Evolutionary conservation across 768 basidiomycete genomes (phyloP).

Genomic region (Serendipita sp.): DNA sequence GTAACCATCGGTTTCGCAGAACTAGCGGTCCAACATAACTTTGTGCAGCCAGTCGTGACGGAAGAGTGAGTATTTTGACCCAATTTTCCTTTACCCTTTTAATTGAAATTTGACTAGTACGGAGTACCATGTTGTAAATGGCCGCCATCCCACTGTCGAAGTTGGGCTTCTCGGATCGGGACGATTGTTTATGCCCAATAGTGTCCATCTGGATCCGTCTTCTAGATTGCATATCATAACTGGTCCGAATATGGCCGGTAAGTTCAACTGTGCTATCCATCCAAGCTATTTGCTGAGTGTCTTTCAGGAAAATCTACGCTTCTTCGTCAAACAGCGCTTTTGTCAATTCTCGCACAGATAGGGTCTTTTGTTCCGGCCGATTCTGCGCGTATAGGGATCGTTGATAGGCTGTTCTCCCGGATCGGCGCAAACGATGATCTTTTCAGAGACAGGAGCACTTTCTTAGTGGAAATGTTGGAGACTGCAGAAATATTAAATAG

Average conservation of each 20-base stretch:
- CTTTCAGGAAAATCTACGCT: conserved; percentile 64
- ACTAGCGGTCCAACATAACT: conserved; percentile 60
- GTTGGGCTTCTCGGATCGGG: conserved; percentile 59
- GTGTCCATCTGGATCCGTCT: conserved; percentile 39
- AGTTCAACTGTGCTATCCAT: neutral
- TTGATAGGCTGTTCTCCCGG: conserved; percentile 86
- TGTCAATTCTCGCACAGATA: conserved; percentile 77
- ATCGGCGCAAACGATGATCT: conserved; percentile 92
- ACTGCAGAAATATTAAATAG: conserved; percentile 76
- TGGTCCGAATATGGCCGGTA: conserved; percentile 86
- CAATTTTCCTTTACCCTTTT: neutral
- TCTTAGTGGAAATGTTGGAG: conserved; percentile 98
- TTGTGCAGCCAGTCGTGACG: conserved; percentile 51
- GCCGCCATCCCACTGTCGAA: conserved; percentile 89
- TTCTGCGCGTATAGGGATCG: conserved; percentile 59
- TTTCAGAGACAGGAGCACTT: conserved; percentile 84
- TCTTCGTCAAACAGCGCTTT: conserved; percentile 79
- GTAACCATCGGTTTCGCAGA: conserved; percentile 66
- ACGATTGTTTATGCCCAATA: conserved; percentile 74
- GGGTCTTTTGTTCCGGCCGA: conserved; percentile 92
- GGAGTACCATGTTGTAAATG: conserved; percentile 53
- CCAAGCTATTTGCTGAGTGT: neutral
- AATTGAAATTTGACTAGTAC: conserved; percentile 20
- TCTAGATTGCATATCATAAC: conserved; percentile 73
- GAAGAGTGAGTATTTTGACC: conserved; percentile 38